These are phyloP conservation scores for Saccharomycopsis guyanensis DNA, from an alignment of 805 yeast species.

Conservation along the genomic window DNA sequence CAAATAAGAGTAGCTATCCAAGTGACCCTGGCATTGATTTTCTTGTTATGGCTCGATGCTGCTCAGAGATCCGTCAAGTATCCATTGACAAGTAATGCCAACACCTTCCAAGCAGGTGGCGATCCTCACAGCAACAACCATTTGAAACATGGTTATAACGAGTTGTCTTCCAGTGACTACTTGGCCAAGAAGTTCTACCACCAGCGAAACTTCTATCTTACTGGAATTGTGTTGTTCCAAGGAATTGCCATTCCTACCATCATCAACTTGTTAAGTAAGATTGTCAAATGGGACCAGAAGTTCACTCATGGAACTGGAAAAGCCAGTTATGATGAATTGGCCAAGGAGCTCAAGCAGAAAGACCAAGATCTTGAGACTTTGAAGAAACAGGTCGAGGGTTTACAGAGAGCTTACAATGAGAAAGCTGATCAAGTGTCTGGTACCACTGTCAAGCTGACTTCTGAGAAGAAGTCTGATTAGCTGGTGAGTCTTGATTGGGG, in stretches of 20 bases:
- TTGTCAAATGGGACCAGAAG: constrained; percentile 40
- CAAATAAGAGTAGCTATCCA: constrained; percentile 39
- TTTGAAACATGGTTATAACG: constrained; percentile 17
- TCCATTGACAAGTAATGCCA: constrained; percentile 6
- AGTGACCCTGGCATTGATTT: constrained; percentile 37
- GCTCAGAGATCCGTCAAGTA: constrained; percentile 35
- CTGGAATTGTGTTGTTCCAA: constrained; percentile 55
- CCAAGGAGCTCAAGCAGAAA: constrained; percentile 31
- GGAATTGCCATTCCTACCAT: constrained; percentile 48
- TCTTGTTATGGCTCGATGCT: constrained; percentile 48
- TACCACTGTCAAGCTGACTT: no score
- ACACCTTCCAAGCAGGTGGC: constrained; percentile 19
- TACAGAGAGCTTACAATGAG: constrained; percentile 42
- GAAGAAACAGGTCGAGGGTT: constrained; percentile 43
- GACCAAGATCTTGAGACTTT: constrained; percentile 39
- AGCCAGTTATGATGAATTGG: constrained; percentile 19
- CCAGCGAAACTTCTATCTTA: constrained; percentile 54
- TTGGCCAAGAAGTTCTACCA: constrained; percentile 54
- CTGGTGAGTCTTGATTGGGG: no score
- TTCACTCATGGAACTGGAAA: constrained; percentile 21
- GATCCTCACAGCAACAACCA: constrained; percentile 20
- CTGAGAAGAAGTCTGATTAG: no score
- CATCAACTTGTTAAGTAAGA: constrained; percentile 42
- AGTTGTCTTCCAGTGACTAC: constrained; percentile 38
- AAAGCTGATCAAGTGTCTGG: constrained; percentile 29